A percentile compares a stretch with the other conserved stretches of the same genome.
phyloP scores from a whole-genome alignment of 176 grass and related monocot species.

The Pontederia crassipes region DNA sequence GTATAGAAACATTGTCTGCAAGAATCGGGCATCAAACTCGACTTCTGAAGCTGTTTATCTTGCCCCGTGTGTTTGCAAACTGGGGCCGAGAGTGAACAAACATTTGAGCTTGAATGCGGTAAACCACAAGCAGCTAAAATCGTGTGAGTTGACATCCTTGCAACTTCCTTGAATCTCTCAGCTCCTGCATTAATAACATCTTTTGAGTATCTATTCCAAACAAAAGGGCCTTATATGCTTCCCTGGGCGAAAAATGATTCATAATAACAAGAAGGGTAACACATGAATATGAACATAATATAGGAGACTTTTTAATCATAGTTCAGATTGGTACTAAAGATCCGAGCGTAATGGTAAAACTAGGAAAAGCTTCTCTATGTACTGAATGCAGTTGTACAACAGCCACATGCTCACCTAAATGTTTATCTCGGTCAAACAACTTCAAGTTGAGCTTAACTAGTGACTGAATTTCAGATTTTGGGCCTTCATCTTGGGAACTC shows the following conservation, averaged over 20 bases:
- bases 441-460: constrained; percentile 49
- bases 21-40: constrained; percentile 18
- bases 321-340: neutral
- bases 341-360: too few relatives aligned
- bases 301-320: neutral
- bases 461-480: constrained; percentile 48
- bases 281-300: too few relatives aligned
- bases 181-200: constrained; percentile 30
- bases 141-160: constrained; percentile 58
- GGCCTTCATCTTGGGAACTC: constrained; percentile 19
- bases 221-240: too few relatives aligned
- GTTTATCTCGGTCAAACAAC: constrained; percentile 55
- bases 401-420: constrained; percentile 13
- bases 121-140: constrained; percentile 59
- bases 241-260: too few relatives aligned
- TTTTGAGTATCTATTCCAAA: neutral
- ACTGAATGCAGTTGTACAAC: too few relatives aligned
- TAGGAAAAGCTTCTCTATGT: too few relatives aligned
- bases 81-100: constrained; percentile 24
- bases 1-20: constrained; percentile 50
- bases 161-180: constrained; percentile 60
- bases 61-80: constrained; percentile 35
- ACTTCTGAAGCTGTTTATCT: constrained; percentile 5
- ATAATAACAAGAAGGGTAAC: too few relatives aligned
- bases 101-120: constrained; percentile 29